Evolutionary conservation across 2,329 filamentous ascomycete species (phyloP).

Genomic region (Trematosphaeria pertusa): DNA sequence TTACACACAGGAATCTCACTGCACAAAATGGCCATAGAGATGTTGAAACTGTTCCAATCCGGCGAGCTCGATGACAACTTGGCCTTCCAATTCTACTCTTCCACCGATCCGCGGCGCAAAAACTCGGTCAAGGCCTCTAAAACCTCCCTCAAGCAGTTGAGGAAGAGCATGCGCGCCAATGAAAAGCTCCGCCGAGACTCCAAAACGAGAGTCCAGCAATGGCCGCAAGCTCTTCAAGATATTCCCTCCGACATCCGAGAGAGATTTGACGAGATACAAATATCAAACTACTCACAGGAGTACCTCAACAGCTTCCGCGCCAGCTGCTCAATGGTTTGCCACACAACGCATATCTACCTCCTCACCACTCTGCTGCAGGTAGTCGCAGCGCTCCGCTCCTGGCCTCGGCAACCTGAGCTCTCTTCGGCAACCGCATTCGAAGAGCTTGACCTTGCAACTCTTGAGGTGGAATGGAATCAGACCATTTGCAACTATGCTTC

Average conservation of each 20-base stretch:
- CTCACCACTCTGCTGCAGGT: neutral
- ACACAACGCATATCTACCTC: constrained; percentile 8
- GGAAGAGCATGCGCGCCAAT: too few relatives aligned
- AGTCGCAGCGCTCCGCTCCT: neutral
- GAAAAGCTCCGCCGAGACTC: too few relatives aligned
- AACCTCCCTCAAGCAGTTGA: too few relatives aligned
- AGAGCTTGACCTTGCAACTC: neutral
- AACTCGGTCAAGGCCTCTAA: too few relatives aligned
- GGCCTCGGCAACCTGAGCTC: too few relatives aligned
- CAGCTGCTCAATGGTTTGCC: neutral
- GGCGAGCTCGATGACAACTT: neutral
- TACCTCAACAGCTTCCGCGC: neutral
- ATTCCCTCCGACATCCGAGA: too few relatives aligned
- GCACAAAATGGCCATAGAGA: neutral
- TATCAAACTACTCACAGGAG: too few relatives aligned
- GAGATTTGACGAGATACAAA: too few relatives aligned
- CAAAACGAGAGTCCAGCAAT: too few relatives aligned
- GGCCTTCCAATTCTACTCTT: neutral
- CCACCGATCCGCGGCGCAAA: too few relatives aligned
- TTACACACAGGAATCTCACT: neutral
- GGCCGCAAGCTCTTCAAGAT: too few relatives aligned
- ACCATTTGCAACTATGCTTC: neutral
- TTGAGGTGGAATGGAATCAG: constrained; percentile 1
- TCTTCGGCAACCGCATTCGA: neutral
- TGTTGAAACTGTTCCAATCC: neutral